These are phyloP conservation scores for Tolypocladium inflatum DNA, from an alignment of 2,329 filamentous ascomycete genomes.

Conservation along the genomic window DNA sequence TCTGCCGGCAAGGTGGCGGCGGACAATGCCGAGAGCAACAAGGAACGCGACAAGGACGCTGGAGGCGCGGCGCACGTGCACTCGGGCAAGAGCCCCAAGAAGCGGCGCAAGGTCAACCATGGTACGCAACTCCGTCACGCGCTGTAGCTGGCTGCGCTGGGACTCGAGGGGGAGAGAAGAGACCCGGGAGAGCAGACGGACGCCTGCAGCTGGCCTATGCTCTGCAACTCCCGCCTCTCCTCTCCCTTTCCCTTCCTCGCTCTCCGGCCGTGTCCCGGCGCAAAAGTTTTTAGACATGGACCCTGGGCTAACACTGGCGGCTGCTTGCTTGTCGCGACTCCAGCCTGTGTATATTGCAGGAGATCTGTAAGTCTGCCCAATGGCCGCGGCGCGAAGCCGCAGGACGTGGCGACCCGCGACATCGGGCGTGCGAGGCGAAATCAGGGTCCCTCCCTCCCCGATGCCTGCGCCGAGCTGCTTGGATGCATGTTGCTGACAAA, in stretches of 20 bases:
- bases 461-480: not conserved
- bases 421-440: not conserved
- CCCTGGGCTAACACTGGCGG: conserved; percentile 1
- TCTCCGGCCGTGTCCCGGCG: not conserved
- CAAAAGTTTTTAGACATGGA: not conserved
- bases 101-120: conserved; percentile 83
- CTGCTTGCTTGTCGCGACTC: not conserved
- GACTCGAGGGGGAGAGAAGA: not conserved
- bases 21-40: conserved; percentile 19
- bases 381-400: not conserved
- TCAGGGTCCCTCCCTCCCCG: not conserved
- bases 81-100: conserved; percentile 56
- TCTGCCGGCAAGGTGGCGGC: conserved; percentile 14
- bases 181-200: not conserved
- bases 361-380: conserved; percentile 64
- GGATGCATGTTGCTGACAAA: conserved; percentile 3
- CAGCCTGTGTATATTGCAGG: conserved; percentile 81
- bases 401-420: conserved; percentile 1
- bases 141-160: not conserved
- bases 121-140: conserved; percentile 44
- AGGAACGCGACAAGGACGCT: conserved; percentile 14
- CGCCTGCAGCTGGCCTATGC: not conserved
- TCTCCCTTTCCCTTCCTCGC: conserved; percentile 8
- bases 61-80: not conserved
- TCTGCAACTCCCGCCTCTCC: not conserved